Evolutionary conservation across 2,329 filamentous ascomycete species (phyloP), one percentile per base, ranked within the genome.

Genomic region (Nemania serpens): DNA sequence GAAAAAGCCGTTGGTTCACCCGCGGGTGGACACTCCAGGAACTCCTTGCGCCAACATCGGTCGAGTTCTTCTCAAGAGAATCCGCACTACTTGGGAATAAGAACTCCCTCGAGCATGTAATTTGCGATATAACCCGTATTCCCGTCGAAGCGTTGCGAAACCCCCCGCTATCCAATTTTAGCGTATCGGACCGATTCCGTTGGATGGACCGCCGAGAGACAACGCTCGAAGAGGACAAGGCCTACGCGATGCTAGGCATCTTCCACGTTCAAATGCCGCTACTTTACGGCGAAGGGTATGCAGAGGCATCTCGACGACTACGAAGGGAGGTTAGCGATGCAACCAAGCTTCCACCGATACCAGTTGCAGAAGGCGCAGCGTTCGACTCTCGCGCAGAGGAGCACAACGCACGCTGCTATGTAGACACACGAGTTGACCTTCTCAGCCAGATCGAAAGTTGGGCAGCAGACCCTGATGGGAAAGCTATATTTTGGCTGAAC

Each of bases 401-500:
- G 42, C 42, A 45, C 15, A 22, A 45, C 6, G n/a, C 42, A 45
- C n/a, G n/a, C n/a, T 45, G 42, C 17, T 15, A 20, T 15, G 5
- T 17, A 5, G 17, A 49, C 20, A 79, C 75, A 3, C 68, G 73
- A 48, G 60, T 65, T 4, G 66, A 76, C 0, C 69, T 79, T 5
- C 69, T 76, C 1, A n/a, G 58, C 2, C 11, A 71, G 7, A 73
- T 78, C 13, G 13, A 36, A 10, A 41, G 62, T 6, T 78, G 74
- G 76, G 65, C 61, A 5, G 51, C 67, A 2, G 57, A 69, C n/a
- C 57, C 60, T 10, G 13, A 65, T 13, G 37, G 58, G 18, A 58
- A 72, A 37, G 13, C 59, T 17, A 70, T 77, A 6, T 75, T 75
- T 56, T 77, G 73, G 75, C 68, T 78, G 1, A 72, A 72, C 15